These are phyloP conservation scores for Thalassiosira sp. DNA, from an alignment of 352 stramenopile species.

Conservation along the genomic window DNA sequence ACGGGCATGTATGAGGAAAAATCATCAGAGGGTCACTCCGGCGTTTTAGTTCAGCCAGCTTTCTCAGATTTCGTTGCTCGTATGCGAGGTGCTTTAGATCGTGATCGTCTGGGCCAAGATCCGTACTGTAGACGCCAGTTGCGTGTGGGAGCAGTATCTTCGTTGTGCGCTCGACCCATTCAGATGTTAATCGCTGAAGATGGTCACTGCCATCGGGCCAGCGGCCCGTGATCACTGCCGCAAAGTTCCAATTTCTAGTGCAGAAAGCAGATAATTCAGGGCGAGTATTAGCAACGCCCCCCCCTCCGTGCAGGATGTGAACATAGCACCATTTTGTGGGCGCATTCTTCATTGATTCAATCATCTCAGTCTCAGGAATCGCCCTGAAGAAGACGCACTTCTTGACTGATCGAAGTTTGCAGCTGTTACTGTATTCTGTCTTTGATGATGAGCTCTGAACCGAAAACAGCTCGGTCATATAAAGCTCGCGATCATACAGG, in stretches of 20 bases:
- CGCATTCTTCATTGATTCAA: slow-evolving; percentile 3
- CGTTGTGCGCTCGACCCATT: slow-evolving; percentile 5
- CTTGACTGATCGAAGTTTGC: slow-evolving; percentile 23
- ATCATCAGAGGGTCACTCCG: slow-evolving; percentile 15
- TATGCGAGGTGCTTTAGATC: slow-evolving; percentile 2
- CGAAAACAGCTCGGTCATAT: slow-evolving; percentile 17
- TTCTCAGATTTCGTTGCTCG: neutral
- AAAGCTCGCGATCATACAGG: slow-evolving; percentile 21
- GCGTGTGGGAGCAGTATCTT: slow-evolving; percentile 5
- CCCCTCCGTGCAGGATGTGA: slow-evolving; percentile 23
- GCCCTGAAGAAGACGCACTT: slow-evolving; percentile 1
- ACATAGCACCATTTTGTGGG: slow-evolving; percentile 25
- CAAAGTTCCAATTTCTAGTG: slow-evolving; percentile 9
- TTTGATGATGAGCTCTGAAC: neutral
- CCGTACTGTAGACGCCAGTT: slow-evolving; percentile 16
- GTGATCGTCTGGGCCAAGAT: slow-evolving; percentile 15
- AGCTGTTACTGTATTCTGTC: neutral
- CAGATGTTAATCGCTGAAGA: neutral
- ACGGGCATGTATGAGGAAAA: slow-evolving; percentile 10
- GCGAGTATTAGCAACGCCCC: neutral
- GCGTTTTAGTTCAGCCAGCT: slow-evolving; percentile 3
- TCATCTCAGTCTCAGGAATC: neutral
- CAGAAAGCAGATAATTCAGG: neutral
- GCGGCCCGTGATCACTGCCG: slow-evolving; percentile 13
- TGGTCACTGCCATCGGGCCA: slow-evolving; percentile 1